Percentiles rank a stretch among this genome's conserved stretches.
phyloP scores from a whole-genome alignment of 2,329 filamentous ascomycete genomes.

The Fusarium marasasianum region DNA sequence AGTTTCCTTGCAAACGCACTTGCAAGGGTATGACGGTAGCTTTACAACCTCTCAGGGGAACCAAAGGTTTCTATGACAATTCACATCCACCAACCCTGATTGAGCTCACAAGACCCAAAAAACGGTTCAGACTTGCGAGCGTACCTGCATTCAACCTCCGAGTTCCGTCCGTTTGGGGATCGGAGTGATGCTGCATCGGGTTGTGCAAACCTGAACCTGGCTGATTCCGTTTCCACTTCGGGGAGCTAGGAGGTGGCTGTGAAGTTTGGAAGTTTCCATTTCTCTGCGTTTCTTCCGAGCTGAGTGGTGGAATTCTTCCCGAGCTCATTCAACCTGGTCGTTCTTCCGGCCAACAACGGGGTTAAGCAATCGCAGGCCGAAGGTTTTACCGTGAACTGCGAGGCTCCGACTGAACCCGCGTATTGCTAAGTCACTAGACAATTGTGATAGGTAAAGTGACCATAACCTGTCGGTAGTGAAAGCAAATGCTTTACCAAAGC shows the following conservation, averaged over 20 bases:
- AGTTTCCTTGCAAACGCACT: neutral
- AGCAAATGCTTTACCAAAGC: neutral
- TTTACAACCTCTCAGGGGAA: slow-evolving; percentile 15
- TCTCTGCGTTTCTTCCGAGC: neutral
- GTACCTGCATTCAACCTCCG: slow-evolving; percentile 19
- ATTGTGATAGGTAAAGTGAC: neutral
- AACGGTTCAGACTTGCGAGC: neutral
- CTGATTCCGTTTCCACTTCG: slow-evolving; percentile 7
- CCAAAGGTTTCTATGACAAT: neutral
- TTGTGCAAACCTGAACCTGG: slow-evolving; percentile 7
- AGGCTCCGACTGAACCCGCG: neutral
- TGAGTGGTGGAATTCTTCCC: slow-evolving; percentile 33
- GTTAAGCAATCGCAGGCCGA: neutral
- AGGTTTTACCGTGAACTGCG: neutral
- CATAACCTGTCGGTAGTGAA: neutral
- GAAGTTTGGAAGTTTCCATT: slow-evolving; percentile 12
- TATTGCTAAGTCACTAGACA: neutral
- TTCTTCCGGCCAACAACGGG: neutral
- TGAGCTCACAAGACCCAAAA: neutral
- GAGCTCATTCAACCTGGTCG: neutral
- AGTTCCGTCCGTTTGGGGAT: neutral
- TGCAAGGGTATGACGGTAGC: slow-evolving; percentile 1
- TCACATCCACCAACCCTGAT: neutral
- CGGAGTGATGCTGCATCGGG: slow-evolving; percentile 24
- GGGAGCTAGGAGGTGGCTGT: slow-evolving; percentile 13